Base-by-base conservation (phyloP, 1,139 yeast genomes). In the Diutina sp. region DNA sequence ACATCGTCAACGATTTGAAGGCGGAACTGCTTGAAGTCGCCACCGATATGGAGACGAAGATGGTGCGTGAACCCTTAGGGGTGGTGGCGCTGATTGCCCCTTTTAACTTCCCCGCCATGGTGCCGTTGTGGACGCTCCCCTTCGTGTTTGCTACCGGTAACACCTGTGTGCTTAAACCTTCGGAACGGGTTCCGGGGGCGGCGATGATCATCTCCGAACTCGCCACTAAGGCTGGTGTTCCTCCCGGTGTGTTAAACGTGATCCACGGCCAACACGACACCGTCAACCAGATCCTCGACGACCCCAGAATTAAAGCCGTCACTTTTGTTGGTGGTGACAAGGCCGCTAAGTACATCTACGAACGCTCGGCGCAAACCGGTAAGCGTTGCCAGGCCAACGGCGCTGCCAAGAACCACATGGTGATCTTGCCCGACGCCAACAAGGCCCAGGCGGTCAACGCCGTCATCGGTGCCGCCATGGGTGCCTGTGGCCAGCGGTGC, bases 401-500 rank as follows among this genome's bases (percentile, higher is more conserved):
- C 65, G 91, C 90, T 45, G 91, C 91, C 54, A 85, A 85, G 71
- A 85, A 85, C 73, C 91, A 85, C 69, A 82, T 86, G 67, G 82
- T 85, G 56, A 81, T 85, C 41, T 76, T 84, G 61, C 90, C 90
- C 8, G 91, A 85, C 65, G 90, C 91, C 44, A 79, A 83, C 71
- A 83, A 82, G 68, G 69, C 72, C 60, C 87, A 83, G 62, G 83
- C 87, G 58, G 71, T 86, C 61, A 84, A 83, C 66, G 85, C 89
- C 32, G 72, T 85, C 52, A 84, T 77, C 57, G 91, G 91, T 54
- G 90, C 93, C 52, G 89, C 90, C 28, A 86, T 87, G 65, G 93
- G 93, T 50, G 93, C 93, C 59, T 91, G 91, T 45, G 93, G 93
- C 59, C 91, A 85, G 73, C 80, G 93, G 69, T 85, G 93, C 71